These are phyloP conservation scores for Heimioporus punctisporus DNA, from an alignment of 1,284 basidiomycete genomes.

Conservation along the genomic window DNA sequence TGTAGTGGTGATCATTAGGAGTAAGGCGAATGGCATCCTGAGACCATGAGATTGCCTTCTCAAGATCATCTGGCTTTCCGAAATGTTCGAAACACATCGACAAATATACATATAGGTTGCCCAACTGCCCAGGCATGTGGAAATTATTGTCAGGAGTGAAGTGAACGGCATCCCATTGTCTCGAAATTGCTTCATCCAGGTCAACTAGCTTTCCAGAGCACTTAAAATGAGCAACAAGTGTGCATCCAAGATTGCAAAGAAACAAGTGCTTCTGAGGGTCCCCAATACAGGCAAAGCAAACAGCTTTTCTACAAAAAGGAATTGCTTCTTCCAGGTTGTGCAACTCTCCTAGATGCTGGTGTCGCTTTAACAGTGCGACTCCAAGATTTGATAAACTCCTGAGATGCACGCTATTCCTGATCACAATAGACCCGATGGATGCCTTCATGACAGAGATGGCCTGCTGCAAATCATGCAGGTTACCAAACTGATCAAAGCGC, in stretches of 20 bases:
- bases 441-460: neutral
- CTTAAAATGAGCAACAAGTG: too few relatives aligned
- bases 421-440: neutral
- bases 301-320: too few relatives aligned
- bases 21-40: neutral
- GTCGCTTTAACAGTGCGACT: neutral
- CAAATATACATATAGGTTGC: neutral
- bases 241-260: too few relatives aligned
- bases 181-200: too few relatives aligned
- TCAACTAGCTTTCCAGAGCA: too few relatives aligned
- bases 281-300: too few relatives aligned
- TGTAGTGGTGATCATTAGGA: neutral
- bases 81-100: neutral
- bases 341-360: neutral
- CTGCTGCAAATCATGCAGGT: neutral
- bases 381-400: neutral
- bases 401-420: neutral
- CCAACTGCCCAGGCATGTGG: too few relatives aligned
- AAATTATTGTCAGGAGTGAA: too few relatives aligned
- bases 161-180: neutral
- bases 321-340: neutral
- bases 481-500: neutral
- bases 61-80: neutral
- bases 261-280: too few relatives aligned
- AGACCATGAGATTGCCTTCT: neutral